Evolutionary conservation across 768 basidiomycete genomes (phyloP), one percentile per base, ranked within the genome.

Genomic region (Rubroboletus pulcherrimus): DNA sequence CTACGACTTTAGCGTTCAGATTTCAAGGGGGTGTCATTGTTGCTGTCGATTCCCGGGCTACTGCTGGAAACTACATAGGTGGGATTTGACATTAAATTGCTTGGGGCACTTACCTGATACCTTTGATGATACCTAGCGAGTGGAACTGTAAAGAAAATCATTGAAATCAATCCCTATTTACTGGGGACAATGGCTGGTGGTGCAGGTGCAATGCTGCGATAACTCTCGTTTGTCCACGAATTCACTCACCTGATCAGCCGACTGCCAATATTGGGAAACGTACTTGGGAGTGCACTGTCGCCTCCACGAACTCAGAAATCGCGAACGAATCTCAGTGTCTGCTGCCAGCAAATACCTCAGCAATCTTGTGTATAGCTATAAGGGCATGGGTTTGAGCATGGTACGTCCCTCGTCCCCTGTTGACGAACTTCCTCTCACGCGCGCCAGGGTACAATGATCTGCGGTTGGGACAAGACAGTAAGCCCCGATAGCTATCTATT

Each of bases 101-200:
- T 35, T 31, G n/a, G 19, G 47, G 37, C 40, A 34, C 44, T 30
- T 15, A 31, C 33, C 35, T 42, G 17, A 56, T 43, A n/a, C 19
- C 19, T 21, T 24, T 29, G 17, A 43, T 43, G 34, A 21, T 38
- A 19, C 35, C 1, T 67, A 98, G 96, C 96, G 0, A 93, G 88
- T 19, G 95, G 96, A 51, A 98, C 96, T 15, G 93, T 99, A 59
- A 98, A 96, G 81, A 99, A 98, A 79, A 95, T 99, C 60, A 98
- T 99, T 64, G 97, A 99, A 77, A 99, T 99, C 74, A 98, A 98
- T 76, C 93, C 93, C 40, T 98, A 94, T 77, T 75, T 99, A 48
- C 82, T 99, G n/a, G 97, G 97, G 58, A 99, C 97, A 2, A 98
- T 99, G 96, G 97, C 97, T 59, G 97, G 97, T 74, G 96, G 96